Base-by-base conservation (phyloP, 768 basidiomycete species). In the Arthromyces matolae region DNA sequence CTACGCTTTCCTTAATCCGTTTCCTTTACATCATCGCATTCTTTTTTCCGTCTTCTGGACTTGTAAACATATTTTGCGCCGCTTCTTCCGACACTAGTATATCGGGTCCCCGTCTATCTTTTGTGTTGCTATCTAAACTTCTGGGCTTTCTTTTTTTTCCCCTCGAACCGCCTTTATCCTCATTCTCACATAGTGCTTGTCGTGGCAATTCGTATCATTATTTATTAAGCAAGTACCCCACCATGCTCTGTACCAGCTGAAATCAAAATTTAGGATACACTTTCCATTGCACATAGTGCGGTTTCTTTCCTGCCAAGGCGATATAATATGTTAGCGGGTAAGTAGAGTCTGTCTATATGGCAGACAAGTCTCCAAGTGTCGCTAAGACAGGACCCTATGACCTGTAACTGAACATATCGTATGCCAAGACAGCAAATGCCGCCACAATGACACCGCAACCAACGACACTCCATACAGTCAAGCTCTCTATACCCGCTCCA, bases 391-490 rank as follows among this genome's bases (percentile, higher is more conserved):
- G 13, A 37, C 19, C 8, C 61, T 47, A 61, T 53, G 56, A 55
- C 37, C 61, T 52, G 46, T 63, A 64, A 28, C 67, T 68, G 47
- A 77, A 67, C 78, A 87, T 82, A 55, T 90, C 89, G 50, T 81
- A 81, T 23, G 77, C 81, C 45, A 97, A 71, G 27, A 95, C 75
- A 2, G 78, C 84, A 60, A 97, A 97, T 2, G 92, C 93, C 9
- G 77, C 68, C 9, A 92, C 78, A 54, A 97, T 95, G 57, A 84
- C 76, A 16, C 79, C 78, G 42, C 86, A 86, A 7, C 94, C 94
- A 9, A 84, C 36, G 16, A 93, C 52, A 46, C 89, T 89, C 77
- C 84, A 86, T 3, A 77, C 20, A 0, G 85, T 90, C 48, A 93
- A 61, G 1, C 77, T 71, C 29, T 81, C 75, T 31, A 76, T 63